Percentiles rank a stretch among this genome's conserved stretches.
These are phyloP conservation scores for Draba incana DNA, from an alignment of 345 rosid species.

Conservation along the genomic window DNA sequence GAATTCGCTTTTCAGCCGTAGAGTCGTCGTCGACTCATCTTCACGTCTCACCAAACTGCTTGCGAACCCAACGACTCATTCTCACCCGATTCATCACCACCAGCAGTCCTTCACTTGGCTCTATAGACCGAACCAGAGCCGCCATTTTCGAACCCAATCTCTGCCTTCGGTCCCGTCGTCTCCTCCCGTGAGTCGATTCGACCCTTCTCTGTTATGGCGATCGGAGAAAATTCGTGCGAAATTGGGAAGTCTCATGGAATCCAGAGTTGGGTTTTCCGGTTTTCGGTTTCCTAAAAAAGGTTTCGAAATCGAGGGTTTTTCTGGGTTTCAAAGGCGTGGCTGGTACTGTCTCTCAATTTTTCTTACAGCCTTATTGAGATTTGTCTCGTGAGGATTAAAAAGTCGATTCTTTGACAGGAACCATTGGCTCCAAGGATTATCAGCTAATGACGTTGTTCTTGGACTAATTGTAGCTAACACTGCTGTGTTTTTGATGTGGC, in stretches of 20 bases:
- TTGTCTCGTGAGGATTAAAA: neutral
- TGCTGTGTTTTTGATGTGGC: slow-evolving; percentile 77
- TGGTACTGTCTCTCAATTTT: slow-evolving; percentile 40
- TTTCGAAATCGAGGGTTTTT: slow-evolving; percentile 34
- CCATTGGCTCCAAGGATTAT: slow-evolving; percentile 52
- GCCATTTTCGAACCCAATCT: slow-evolving; percentile 28
- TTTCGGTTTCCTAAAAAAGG: slow-evolving; percentile 44
- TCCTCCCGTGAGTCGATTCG: slow-evolving; percentile 29
- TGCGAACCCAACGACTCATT: slow-evolving; percentile 24
- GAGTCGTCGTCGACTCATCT: slow-evolving; percentile 41
- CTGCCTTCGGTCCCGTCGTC: slow-evolving; percentile 25
- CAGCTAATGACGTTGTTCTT: slow-evolving; percentile 55
- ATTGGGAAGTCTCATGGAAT: slow-evolving; percentile 40
- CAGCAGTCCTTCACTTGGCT: slow-evolving; percentile 15
- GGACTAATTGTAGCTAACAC: slow-evolving; percentile 69
- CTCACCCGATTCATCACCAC: slow-evolving; percentile 26
- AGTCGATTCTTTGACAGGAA: slow-evolving; percentile 53
- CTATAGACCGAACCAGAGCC: slow-evolving; percentile 34
- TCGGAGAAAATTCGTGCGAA: slow-evolving; percentile 39
- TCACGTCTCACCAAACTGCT: slow-evolving; percentile 46
- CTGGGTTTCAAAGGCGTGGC: slow-evolving; percentile 40
- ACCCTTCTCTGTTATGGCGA: slow-evolving; percentile 43
- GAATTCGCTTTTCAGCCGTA: slow-evolving; percentile 51
- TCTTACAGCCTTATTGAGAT: neutral
- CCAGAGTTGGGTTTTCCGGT: slow-evolving; percentile 42